Evolutionary conservation across 2,329 filamentous ascomycete species (phyloP), one percentile per base, ranked within the genome.

Genomic region (Fusarium phyllophilum): DNA sequence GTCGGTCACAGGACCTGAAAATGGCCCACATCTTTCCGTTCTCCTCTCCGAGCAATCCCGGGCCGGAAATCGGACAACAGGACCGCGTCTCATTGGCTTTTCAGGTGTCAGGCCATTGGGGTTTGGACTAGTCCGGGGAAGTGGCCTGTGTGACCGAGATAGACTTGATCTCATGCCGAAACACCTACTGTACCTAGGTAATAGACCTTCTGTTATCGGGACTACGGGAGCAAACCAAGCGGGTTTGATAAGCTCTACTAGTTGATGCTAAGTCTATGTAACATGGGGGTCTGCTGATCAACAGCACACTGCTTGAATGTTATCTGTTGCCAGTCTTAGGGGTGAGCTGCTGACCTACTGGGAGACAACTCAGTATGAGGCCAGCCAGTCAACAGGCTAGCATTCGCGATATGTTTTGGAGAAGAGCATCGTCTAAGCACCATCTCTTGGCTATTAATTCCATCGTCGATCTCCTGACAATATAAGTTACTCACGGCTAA

Each of bases 11-110:
- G 52, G 75, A 75, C 66, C 60, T 72, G 29, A 31, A 55, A 10
- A 55, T 34, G 61, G 42, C 57, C 68, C 70, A 72, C 69, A 39
- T 36, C 68, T 67, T 77, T 77, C 76, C 66, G 79, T 78, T 80
- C 77, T 73, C 49, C 44, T 52, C 62, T 55, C 73, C 73, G 70
- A 74, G 31, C 45, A 41, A 64, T 48, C 70, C 73, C 64, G 71
- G 66, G 44, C 74, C 73, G 68, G 55, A 67, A 69, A 74, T 76
- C 74, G 65, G 74, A 70, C 66, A 52, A n/a, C 49, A 72, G 68
- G 70, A 63, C 54, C 34, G 8, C 8, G 31, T 48, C 22, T 66
- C 20, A 75, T 75, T 75, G 73, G 73, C 24, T 26, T 33, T 24
- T 39, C 13, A 45, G 17, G 6, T 61, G 18, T 44, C 31, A 51